Evolutionary conservation across 441 rosid genomes (phyloP), one percentile per base, ranked within the genome.

Genomic region (Pelargonium myrrhifolium): DNA sequence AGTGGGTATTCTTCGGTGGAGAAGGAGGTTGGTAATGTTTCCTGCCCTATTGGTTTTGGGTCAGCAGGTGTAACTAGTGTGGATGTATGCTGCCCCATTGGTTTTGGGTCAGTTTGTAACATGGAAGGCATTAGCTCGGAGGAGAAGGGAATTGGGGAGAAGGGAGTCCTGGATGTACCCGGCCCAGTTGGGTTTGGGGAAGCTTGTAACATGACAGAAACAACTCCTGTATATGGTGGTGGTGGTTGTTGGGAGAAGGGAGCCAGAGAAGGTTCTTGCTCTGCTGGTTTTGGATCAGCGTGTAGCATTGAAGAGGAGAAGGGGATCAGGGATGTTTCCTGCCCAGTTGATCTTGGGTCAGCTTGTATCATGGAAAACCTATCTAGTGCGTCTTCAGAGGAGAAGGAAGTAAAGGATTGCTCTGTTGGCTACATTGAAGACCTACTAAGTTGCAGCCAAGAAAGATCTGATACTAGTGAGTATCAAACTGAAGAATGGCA

Each of bases 41-140:
- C 53, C 28, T 42, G 26, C n/a, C 67, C 68, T 59, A 72, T 73
- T 68, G n/a, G n/a, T n/a, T n/a, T n/a, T n/a, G n/a, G n/a, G n/a
- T n/a, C n/a, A n/a, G n/a, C n/a, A n/a, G n/a, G n/a, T n/a, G n/a
- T n/a, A n/a, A n/a, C n/a, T n/a, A n/a, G n/a, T n/a, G n/a, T n/a
- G n/a, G n/a, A n/a, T n/a, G n/a, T n/a, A n/a, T n/a, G n/a, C n/a
- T n/a, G n/a, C n/a, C n/a, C n/a, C n/a, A n/a, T n/a, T n/a, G 79
- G 79, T 17, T 62, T 69, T 20, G 72, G 74, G 55, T 71, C 79
- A 6, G 74, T 71, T 26, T 67, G 71, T 70, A 66, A 77, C 49
- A 26, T 12, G n/a, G 53, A 45, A 45, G 53, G n/a, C n/a, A n/a
- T n/a, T n/a, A n/a, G n/a, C n/a, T n/a, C n/a, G n/a, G n/a, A n/a